Conservation (phyloP, 2,329 filamentous ascomycete species). For the Penicillium decumbens region DNA sequence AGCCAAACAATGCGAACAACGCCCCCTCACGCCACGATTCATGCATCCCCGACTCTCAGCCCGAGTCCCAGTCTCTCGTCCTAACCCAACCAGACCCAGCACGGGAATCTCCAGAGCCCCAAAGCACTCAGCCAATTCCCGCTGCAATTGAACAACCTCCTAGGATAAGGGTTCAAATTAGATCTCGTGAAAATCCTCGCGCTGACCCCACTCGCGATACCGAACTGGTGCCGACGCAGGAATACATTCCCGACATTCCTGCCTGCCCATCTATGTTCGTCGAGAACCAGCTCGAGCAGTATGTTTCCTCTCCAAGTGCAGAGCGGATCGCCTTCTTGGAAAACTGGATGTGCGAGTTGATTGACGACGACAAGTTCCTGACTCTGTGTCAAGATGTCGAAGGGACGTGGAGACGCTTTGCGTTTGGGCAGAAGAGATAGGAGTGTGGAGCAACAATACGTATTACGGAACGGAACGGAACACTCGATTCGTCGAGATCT, state of each 20-base stretch:
- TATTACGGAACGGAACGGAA: not conserved
- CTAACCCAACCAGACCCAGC: not conserved
- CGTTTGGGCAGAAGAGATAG: slow-evolving; percentile 30
- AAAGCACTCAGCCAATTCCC: not conserved
- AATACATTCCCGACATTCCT: not conserved
- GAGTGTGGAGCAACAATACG: not conserved
- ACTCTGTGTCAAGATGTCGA: slow-evolving; percentile 41
- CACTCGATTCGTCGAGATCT: not conserved
- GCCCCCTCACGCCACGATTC: not conserved
- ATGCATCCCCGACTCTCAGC: slow-evolving; percentile 5
- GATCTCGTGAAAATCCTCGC: not conserved
- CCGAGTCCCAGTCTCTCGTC: not conserved
- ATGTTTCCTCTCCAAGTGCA: slow-evolving; percentile 26
- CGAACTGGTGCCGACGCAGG: slow-evolving; percentile 8
- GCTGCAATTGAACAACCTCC: not conserved
- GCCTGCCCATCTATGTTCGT: not conserved
- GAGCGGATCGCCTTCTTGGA: slow-evolving; percentile 35
- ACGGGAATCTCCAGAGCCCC: not conserved
- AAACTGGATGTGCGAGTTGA: slow-evolving; percentile 40
- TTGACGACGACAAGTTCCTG: slow-evolving; percentile 41
- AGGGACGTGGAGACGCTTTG: slow-evolving; percentile 39
- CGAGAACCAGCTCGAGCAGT: slow-evolving; percentile 29
- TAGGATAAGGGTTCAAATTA: not conserved
- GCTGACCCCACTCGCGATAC: not conserved
- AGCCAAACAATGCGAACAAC: not conserved